A percentile compares a stretch with the other conserved stretches of the same genome.
These are phyloP conservation scores for Paralagenidium karlingii DNA, from an alignment of 352 stramenopile species.

Conservation along the genomic window DNA sequence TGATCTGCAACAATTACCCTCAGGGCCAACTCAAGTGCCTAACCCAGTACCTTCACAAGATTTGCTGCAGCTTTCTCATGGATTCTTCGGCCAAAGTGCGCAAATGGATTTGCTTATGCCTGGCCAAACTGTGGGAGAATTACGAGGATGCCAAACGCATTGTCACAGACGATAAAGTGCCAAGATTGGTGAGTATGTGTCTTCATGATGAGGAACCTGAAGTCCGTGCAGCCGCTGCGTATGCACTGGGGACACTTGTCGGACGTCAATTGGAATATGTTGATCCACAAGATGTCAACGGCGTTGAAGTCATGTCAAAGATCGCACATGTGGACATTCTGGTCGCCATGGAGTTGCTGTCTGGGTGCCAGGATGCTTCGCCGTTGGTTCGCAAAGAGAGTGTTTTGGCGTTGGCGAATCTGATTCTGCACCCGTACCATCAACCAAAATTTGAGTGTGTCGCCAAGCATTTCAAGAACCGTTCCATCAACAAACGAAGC, in stretches of 20 bases:
- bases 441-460: slow-evolving; percentile 74
- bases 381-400: slow-evolving; percentile 75
- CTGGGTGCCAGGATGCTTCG: slow-evolving; percentile 62
- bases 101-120: slow-evolving; percentile 84
- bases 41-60: slow-evolving; percentile 79
- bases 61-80: slow-evolving; percentile 47
- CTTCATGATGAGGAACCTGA: slow-evolving; percentile 80
- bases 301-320: slow-evolving; percentile 26
- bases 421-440: slow-evolving; percentile 83
- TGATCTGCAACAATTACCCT: slow-evolving; percentile 88
- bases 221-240: slow-evolving; percentile 88
- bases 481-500: slow-evolving; percentile 8
- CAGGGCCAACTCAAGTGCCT: slow-evolving; percentile 90
- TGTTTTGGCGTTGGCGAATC: slow-evolving; percentile 67
- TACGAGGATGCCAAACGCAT: slow-evolving; percentile 82
- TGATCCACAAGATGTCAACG: slow-evolving; percentile 32
- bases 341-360: slow-evolving; percentile 51
- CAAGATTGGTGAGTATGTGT: slow-evolving; percentile 65
- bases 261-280: slow-evolving; percentile 60
- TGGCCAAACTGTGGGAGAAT: slow-evolving; percentile 92
- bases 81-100: slow-evolving; percentile 58
- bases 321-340: slow-evolving; percentile 53
- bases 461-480: slow-evolving; percentile 68
- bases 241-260: slow-evolving; percentile 88
- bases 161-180: slow-evolving; percentile 76